These are phyloP conservation scores for Fusarium sp. DNA, from an alignment of 2,329 filamentous ascomycete species.

Conservation along the genomic window DNA sequence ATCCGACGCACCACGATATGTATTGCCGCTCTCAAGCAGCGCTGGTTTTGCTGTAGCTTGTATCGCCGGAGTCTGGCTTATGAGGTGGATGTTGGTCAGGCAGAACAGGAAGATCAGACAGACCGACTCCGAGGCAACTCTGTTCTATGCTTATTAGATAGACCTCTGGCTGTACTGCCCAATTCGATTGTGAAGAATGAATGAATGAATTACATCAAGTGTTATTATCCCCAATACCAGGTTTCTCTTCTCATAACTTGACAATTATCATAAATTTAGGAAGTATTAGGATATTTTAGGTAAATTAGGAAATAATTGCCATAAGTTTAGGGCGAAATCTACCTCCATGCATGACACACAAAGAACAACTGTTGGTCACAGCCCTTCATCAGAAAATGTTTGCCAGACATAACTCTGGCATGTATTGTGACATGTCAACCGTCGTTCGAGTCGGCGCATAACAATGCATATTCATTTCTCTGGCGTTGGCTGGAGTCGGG, in stretches of 20 bases:
- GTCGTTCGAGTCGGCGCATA: too few species aligned
- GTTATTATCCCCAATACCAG: too few species aligned
- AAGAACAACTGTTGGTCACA: background rate
- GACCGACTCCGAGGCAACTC: slow-evolving; percentile 38
- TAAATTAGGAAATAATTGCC: too few species aligned
- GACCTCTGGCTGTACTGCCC: too few species aligned
- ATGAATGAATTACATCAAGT: too few species aligned
- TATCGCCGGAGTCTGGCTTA: slow-evolving; percentile 46
- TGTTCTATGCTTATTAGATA: slow-evolving; percentile 42
- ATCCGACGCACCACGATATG: slow-evolving; percentile 40
- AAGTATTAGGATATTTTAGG: too few species aligned
- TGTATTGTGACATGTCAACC: background rate
- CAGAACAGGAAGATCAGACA: slow-evolving; percentile 47
- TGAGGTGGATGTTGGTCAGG: slow-evolving; percentile 45
- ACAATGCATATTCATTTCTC: too few species aligned
- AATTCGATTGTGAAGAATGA: too few species aligned
- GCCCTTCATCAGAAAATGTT: background rate
- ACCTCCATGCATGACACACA: too few species aligned
- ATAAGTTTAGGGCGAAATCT: too few species aligned
- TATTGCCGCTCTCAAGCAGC: slow-evolving; percentile 37
- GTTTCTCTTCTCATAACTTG: too few species aligned
- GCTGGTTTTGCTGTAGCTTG: slow-evolving; percentile 50
- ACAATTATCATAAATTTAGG: too few species aligned
- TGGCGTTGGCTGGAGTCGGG: slow-evolving; percentile 42
- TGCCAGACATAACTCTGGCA: slow-evolving; percentile 41